phyloP scores from a whole-genome alignment of 2,329 filamentous ascomycete genomes.

The Apiospora saccharicola region DNA sequence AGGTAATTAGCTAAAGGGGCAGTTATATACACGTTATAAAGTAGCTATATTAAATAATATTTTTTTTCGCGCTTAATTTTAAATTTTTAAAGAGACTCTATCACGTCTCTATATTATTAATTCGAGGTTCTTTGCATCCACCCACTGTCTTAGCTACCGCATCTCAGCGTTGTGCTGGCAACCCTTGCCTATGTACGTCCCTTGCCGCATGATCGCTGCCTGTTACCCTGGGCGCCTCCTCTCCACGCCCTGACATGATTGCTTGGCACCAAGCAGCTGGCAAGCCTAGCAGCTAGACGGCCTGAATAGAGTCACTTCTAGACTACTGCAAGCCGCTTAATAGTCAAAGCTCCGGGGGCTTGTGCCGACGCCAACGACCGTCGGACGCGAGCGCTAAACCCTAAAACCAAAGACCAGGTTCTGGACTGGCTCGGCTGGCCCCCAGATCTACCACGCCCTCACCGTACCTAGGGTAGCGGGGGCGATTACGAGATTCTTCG shows the following conservation, averaged over 20 bases:
- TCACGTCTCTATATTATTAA: too few relatives aligned
- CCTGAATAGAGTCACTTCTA: not conserved
- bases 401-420: not conserved
- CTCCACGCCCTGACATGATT: not conserved
- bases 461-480: not conserved
- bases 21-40: too few relatives aligned
- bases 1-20: too few relatives aligned
- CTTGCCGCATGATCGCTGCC: not conserved
- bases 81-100: too few relatives aligned
- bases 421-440: not conserved
- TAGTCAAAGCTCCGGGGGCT: slow-evolving; percentile 4
- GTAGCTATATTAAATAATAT: too few relatives aligned
- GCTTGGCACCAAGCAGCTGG: not conserved
- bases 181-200: not conserved
- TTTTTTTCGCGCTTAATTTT: too few relatives aligned
- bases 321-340: slow-evolving; percentile 11
- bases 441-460: not conserved
- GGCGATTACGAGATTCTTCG: not conserved
- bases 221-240: not conserved
- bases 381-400: not conserved
- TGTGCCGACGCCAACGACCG: not conserved
- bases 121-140: too few relatives aligned
- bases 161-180: not conserved
- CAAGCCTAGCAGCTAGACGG: not conserved
- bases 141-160: too few relatives aligned